Percentiles rank a stretch among this genome's conserved stretches.
Evolutionary conservation across 345 rosid species (phyloP).

Genomic region (Pistacia vera): DNA sequence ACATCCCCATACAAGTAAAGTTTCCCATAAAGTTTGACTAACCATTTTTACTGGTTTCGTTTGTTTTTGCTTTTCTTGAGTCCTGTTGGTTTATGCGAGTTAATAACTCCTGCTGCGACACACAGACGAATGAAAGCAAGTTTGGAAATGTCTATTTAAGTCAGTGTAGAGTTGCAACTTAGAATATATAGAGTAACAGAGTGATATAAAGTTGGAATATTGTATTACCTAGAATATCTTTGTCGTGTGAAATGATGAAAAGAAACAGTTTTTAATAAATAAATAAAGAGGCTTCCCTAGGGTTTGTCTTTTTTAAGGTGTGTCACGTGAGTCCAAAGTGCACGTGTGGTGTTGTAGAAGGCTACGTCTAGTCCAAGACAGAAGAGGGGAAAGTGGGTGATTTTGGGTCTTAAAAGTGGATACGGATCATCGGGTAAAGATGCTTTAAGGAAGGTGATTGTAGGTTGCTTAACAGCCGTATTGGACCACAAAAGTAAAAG

Average conservation of each 20-base stretch:
- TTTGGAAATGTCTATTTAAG: slow-evolving; percentile 24
- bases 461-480: slow-evolving; percentile 26
- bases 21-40: slow-evolving; percentile 40
- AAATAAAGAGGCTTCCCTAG: no score
- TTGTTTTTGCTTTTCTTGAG: slow-evolving; percentile 12
- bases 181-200: neutral
- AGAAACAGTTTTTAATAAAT: neutral
- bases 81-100: slow-evolving; percentile 10
- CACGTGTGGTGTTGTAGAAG: slow-evolving; percentile 45
- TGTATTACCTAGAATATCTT: slow-evolving; percentile 34
- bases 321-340: slow-evolving; percentile 41
- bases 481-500: slow-evolving; percentile 21
- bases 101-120: slow-evolving; percentile 23
- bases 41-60: slow-evolving; percentile 14
- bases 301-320: slow-evolving; percentile 28
- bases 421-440: slow-evolving; percentile 45
- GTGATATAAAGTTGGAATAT: neutral
- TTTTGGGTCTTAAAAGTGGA: slow-evolving; percentile 40
- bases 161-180: neutral
- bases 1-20: slow-evolving; percentile 34
- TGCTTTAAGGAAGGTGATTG: slow-evolving; percentile 30
- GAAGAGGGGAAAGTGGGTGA: neutral
- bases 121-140: slow-evolving; percentile 30
- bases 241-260: slow-evolving; percentile 43
- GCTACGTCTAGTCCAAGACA: slow-evolving; percentile 26